phyloP scores from a whole-genome alignment of 2,329 filamentous ascomycete species.

The Penicillium aurantiogriseum region DNA sequence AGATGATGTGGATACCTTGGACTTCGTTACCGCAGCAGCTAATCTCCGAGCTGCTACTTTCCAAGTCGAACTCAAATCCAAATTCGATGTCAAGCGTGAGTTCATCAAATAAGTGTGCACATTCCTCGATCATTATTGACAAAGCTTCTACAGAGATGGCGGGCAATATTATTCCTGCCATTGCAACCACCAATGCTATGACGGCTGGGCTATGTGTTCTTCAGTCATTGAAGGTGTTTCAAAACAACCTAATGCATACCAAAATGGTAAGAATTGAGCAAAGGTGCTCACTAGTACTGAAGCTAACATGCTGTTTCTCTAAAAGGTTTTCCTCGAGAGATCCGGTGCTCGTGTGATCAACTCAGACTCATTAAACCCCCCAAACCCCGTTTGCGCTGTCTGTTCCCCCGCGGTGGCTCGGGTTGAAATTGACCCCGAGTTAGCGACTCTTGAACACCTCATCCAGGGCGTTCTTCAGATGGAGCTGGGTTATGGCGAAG shows the following conservation, averaged over 20 bases:
- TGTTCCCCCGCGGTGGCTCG: conserved; percentile 72
- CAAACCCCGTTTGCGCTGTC: conserved; percentile 79
- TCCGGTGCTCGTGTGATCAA: conserved; percentile 60
- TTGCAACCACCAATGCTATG: conserved; percentile 96
- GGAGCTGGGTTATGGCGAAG: conserved; percentile 74
- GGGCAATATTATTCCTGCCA: conserved; percentile 97
- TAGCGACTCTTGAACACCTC: conserved; percentile 74
- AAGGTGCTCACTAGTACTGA: neutral
- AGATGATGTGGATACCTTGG: conserved; percentile 89
- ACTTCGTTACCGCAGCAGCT: conserved; percentile 87
- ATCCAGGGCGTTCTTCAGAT: conserved; percentile 70
- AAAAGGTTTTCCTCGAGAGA: conserved; percentile 72
- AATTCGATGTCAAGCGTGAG: conserved; percentile 86
- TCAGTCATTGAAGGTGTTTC: conserved; percentile 87
- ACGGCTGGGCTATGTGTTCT: conserved; percentile 89
- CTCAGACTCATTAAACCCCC: conserved; percentile 56
- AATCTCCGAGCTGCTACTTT: conserved; percentile 90
- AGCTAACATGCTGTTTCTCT: neutral
- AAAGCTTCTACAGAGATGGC: conserved; percentile 70
- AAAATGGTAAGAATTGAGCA: conserved; percentile 61
- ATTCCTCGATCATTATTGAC: conserved; percentile 1
- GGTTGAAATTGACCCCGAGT: conserved; percentile 65
- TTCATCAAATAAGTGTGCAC: neutral
- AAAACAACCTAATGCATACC: conserved; percentile 65
- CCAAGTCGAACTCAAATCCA: conserved; percentile 80